Base-by-base conservation (phyloP, 2,329 filamentous ascomycete species). In the Cercospora sojina region DNA sequence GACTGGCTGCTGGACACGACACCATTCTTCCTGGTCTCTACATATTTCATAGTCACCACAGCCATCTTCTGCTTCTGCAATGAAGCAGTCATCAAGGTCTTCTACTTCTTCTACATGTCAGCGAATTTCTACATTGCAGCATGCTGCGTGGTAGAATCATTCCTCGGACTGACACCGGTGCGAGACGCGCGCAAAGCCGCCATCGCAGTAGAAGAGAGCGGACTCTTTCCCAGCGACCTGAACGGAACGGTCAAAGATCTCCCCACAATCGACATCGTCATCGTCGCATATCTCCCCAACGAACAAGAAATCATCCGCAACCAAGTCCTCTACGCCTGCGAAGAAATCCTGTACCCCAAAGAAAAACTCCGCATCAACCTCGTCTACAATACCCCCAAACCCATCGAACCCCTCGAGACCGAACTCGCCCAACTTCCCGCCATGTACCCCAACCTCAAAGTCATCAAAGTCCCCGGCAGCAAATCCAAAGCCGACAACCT, bases 261-360 rank as follows among this genome's bases (percentile, higher is more conserved):
- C 2, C 77, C 78, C 0, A 78, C 80, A 27, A 75, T 84, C 18
- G 82, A 84, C 67, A 74, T 84, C 47, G 75, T 83, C 62, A 82
- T 84, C 62, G 82, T 84, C 2, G 82, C 82, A 13, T 84, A 84
- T 68, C 75, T 84, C n/a, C 82, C 82, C 5, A 84, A 84, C 65
- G 82, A 84, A 70, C 76, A 82, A 71, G 81, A 83, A 60, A 84
- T 84, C 61, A 82, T 84, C 69, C 77, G 82, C 71, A 81, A 82
- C 57, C 80, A 82, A 8, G 77, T 81, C 13, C 73, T 80, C 27
- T 83, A 83, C 68, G 80, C 80, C 3, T 73, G 83, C 43, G 79
- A 83, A 64, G 79, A 83, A 67, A 77, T 84, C 23, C 74, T 79
- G 8, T 84, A 84, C 61, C 81, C 82, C 1, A 73, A 73, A 49